phyloP scores from a whole-genome alignment of 2,329 filamentous ascomycete genomes.

The Paraphoma sp. region DNA sequence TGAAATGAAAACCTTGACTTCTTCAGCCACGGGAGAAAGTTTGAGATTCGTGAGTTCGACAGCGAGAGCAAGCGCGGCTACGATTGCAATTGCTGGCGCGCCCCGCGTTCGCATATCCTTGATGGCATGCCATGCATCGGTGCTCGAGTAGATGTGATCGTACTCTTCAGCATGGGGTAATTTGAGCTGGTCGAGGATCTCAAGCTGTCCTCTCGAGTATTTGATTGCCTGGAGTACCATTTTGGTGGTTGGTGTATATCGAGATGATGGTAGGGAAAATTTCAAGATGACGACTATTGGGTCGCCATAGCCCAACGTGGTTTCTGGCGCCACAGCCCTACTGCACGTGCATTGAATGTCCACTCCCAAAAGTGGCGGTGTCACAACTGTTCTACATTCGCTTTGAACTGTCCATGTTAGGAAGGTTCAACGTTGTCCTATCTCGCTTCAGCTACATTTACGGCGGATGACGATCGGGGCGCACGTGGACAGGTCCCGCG shows the following conservation, averaged over 20 bases:
- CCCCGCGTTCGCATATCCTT: constrained; percentile 79
- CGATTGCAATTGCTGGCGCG: constrained; percentile 95
- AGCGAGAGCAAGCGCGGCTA: constrained; percentile 87
- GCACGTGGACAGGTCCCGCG: constrained; percentile 2
- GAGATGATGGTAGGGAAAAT: constrained; percentile 14
- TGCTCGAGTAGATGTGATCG: constrained; percentile 71
- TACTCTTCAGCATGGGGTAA: constrained; percentile 83
- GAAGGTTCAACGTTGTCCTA: neutral
- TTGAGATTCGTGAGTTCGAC: constrained; percentile 75
- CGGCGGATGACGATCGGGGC: constrained; percentile 1
- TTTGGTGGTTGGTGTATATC: constrained; percentile 14
- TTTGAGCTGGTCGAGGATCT: constrained; percentile 83
- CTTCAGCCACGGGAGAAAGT: constrained; percentile 61
- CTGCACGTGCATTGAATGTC: constrained; percentile 8
- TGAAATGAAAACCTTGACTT: constrained; percentile 72
- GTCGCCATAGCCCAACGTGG: constrained; percentile 20
- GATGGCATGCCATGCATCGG: constrained; percentile 84
- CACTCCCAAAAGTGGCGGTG: neutral
- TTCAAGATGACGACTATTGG: constrained; percentile 29
- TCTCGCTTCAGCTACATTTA: neutral
- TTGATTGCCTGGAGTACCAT: constrained; percentile 78
- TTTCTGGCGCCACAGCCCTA: constrained; percentile 14
- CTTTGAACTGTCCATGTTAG: too few species aligned
- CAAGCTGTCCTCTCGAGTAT: constrained; percentile 73
- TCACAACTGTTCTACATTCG: too few species aligned